Conservation (phyloP, 31 red algal species). For the Pterothamnion heteromorphum region DNA sequence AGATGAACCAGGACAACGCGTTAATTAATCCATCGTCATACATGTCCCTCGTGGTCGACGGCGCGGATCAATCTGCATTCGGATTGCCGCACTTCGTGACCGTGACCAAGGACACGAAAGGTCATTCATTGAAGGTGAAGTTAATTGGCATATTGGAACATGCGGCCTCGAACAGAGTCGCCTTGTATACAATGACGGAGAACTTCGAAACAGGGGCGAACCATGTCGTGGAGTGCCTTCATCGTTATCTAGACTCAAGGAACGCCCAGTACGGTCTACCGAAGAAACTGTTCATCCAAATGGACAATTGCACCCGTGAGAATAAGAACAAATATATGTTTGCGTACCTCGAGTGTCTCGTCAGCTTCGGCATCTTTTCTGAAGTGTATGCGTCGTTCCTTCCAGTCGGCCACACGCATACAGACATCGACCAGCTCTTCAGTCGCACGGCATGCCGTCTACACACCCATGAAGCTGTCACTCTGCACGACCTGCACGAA, state of each 20-base stretch:
- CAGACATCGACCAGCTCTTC: constrained; percentile 40
- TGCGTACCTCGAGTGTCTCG: constrained; percentile 16
- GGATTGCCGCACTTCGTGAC: background rate
- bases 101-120: background rate
- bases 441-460: background rate
- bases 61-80: too few relatives aligned
- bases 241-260: background rate
- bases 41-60: background rate
- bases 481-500: constrained; percentile 5
- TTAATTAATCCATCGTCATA: background rate
- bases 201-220: too few relatives aligned
- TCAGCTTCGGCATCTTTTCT: constrained; percentile 8
- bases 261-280: background rate
- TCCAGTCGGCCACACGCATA: constrained; percentile 32
- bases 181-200: background rate
- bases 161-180: background rate
- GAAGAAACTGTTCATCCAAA: background rate
- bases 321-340: constrained; percentile 34
- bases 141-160: constrained; percentile 16
- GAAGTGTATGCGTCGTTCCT: too few relatives aligned
- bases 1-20: background rate
- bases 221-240: background rate
- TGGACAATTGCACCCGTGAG: constrained; percentile 40
- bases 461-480: background rate
- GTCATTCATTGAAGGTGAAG: background rate